phyloP scores from a whole-genome alignment of 75 land plant genomes.

The Picea sitchensis region DNA sequence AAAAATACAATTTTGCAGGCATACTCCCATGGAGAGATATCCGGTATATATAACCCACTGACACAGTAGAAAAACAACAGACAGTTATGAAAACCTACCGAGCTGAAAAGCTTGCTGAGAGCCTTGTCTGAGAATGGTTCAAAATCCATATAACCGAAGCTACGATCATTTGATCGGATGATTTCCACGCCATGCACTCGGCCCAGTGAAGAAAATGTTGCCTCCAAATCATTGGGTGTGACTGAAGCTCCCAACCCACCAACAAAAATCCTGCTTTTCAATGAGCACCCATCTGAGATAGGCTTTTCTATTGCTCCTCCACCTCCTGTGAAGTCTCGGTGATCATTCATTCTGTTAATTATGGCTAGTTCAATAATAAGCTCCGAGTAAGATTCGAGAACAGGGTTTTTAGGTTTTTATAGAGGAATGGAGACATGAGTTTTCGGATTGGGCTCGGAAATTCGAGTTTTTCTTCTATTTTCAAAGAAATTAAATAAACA shows the following conservation, averaged over 20 bases:
- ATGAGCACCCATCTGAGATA: too few species aligned
- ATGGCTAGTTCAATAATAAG: too few species aligned
- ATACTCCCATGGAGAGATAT: background rate
- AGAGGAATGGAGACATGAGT: too few species aligned
- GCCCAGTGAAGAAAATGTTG: constrained; percentile 62
- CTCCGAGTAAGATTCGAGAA: too few species aligned
- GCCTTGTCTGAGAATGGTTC: constrained; percentile 49
- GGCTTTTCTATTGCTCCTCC: too few species aligned
- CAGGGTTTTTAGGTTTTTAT: too few species aligned
- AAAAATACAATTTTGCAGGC: background rate
- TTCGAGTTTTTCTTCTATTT: too few species aligned
- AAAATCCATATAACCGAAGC: constrained; percentile 83
- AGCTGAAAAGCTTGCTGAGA: constrained; percentile 74
- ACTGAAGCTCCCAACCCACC: constrained; percentile 79
- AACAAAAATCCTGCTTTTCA: constrained; percentile 48
- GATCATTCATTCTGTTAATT: too few species aligned
- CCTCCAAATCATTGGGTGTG: constrained; percentile 44
- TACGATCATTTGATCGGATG: constrained; percentile 59
- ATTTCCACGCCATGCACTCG: constrained; percentile 53
- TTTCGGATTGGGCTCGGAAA: too few species aligned
- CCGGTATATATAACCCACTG: background rate
- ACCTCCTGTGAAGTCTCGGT: too few species aligned
- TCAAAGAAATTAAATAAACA: too few species aligned
- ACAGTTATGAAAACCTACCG: constrained; percentile 30
- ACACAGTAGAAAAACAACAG: background rate